These are phyloP conservation scores for Thelonectria blattea DNA, from an alignment of 2,329 filamentous ascomycete genomes.

Conservation along the genomic window DNA sequence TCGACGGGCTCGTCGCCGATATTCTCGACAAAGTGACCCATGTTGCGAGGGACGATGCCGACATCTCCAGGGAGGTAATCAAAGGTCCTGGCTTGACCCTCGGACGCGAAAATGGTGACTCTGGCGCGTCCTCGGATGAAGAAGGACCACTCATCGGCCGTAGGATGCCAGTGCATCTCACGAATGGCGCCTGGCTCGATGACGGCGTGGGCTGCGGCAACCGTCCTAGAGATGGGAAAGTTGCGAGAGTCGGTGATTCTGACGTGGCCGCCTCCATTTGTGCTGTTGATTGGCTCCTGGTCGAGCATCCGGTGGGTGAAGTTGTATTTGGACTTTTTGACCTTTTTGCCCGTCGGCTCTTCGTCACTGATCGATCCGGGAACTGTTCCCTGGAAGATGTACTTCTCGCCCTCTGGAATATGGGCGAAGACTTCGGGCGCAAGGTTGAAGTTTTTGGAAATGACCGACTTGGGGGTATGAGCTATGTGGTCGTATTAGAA, in stretches of 20 bases:
- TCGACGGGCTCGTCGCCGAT: conserved; percentile 77
- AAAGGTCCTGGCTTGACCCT: conserved; percentile 74
- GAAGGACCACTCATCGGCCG: conserved; percentile 81
- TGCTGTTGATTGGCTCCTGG: conserved; percentile 68
- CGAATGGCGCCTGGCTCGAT: conserved; percentile 75
- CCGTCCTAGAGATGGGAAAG: conserved; percentile 75
- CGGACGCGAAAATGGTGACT: conserved; percentile 75
- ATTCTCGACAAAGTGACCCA: conserved; percentile 84
- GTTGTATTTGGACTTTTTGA: conserved; percentile 70
- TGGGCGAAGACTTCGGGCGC: conserved; percentile 72
- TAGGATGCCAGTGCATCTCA: conserved; percentile 85
- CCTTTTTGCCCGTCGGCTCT: conserved; percentile 63
- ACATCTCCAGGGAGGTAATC: conserved; percentile 79
- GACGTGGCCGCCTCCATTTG: conserved; percentile 66
- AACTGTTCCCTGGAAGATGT: conserved; percentile 75
- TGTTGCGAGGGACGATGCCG: conserved; percentile 77
- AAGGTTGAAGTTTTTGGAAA: conserved; percentile 78
- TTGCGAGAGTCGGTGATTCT: conserved; percentile 78
- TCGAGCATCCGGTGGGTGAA: conserved; percentile 77
- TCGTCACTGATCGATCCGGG: conserved; percentile 71
- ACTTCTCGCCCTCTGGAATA: conserved; percentile 71
- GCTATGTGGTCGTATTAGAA: conserved; percentile 46
- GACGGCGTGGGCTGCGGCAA: conserved; percentile 74
- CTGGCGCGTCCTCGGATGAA: conserved; percentile 75
- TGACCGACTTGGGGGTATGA: conserved; percentile 73